A percentile compares a stretch with the other conserved stretches of the same genome.
Conservation (phyloP, 495 filamentous ascomycete genomes). For the Hamigera avellanea region DNA sequence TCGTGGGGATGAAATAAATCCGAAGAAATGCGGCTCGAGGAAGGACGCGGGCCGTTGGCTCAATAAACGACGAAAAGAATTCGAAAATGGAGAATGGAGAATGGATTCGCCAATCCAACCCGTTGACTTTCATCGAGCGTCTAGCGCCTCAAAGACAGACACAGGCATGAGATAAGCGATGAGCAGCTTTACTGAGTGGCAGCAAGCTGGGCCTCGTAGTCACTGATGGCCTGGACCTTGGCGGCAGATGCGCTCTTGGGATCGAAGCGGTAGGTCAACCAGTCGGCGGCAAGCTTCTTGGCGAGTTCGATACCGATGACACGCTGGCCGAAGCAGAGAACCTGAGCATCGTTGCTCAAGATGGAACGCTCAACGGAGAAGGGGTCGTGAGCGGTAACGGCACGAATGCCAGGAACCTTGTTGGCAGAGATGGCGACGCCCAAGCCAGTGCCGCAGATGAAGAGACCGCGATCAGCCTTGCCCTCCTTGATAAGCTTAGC, state of each 20-base stretch:
- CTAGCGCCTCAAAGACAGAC: no score
- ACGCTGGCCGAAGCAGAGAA: constrained; percentile 78
- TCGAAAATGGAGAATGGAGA: no score
- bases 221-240: constrained; percentile 64
- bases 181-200: constrained; percentile 15
- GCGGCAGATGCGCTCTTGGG: constrained; percentile 55
- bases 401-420: constrained; percentile 74
- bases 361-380: constrained; percentile 75
- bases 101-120: no score
- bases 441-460: constrained; percentile 81
- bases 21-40: not conserved
- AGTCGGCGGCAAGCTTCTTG: constrained; percentile 65
- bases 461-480: constrained; percentile 62
- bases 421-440: constrained; percentile 81
- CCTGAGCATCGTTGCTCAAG: constrained; percentile 77
- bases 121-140: no score
- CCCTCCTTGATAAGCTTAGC: constrained; percentile 56
- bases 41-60: no score
- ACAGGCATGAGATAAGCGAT: no score
- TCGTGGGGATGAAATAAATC: no score
- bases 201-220: constrained; percentile 52
- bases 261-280: constrained; percentile 75
- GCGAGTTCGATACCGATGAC: constrained; percentile 75
- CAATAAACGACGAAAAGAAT: no score
- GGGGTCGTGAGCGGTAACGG: constrained; percentile 78